These are phyloP conservation scores for Asterella californica DNA, from an alignment of 225 moss, liverwort and hornwort genomes.

Conservation along the genomic window DNA sequence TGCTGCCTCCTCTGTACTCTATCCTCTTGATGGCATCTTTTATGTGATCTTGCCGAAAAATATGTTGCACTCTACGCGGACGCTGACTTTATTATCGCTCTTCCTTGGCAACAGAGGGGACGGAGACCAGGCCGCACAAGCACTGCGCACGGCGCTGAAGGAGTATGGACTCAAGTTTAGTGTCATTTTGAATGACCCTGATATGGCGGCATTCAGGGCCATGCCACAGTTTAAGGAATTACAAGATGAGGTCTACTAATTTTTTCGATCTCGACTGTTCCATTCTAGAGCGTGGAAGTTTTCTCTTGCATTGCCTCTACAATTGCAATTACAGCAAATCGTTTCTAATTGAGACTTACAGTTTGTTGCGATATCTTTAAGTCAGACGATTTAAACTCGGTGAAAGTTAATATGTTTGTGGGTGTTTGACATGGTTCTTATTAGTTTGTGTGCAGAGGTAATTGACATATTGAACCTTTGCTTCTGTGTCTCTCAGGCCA, in stretches of 20 bases:
- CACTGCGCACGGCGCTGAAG: slow-evolving; percentile 67
- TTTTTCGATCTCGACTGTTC: not conserved
- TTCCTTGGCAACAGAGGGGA: slow-evolving; percentile 49
- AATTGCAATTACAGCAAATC: not conserved
- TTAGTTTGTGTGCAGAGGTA: not conserved
- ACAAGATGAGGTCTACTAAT: slow-evolving; percentile 68
- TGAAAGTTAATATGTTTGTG: not conserved
- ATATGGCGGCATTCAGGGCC: slow-evolving; percentile 84
- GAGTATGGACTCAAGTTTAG: slow-evolving; percentile 79
- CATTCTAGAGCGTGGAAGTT: not conserved
- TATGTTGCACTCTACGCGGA: too few species aligned
- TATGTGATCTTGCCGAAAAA: too few species aligned
- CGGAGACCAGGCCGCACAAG: slow-evolving; percentile 71
- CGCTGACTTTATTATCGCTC: not conserved
- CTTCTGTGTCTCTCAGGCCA: slow-evolving; percentile 53
- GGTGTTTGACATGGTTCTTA: not conserved
- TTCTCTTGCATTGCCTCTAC: not conserved
- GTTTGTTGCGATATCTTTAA: not conserved
- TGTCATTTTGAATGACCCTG: slow-evolving; percentile 83
- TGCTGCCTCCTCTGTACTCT: too few species aligned
- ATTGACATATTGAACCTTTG: not conserved
- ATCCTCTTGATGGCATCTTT: too few species aligned
- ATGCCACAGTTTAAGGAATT: slow-evolving; percentile 77
- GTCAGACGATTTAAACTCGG: not conserved
- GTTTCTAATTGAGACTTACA: not conserved